These are phyloP conservation scores for Vanrija sp. DNA, from an alignment of 1,284 basidiomycete species.

Conservation along the genomic window DNA sequence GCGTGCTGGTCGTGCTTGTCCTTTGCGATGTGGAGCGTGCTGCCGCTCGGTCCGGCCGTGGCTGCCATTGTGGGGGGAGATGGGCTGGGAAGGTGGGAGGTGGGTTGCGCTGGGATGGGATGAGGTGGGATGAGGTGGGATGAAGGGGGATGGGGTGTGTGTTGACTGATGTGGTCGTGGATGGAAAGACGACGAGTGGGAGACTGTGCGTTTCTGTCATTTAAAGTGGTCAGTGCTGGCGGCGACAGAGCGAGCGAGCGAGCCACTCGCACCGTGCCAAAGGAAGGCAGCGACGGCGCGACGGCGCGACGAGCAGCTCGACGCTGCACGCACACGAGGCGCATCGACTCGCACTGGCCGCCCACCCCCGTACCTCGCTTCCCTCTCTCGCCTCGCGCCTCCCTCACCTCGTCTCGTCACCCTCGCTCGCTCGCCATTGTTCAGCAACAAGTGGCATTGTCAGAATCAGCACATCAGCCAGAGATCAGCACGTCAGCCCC, in stretches of 20 bases:
- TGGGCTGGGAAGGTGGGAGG: not conserved
- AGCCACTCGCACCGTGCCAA: not conserved
- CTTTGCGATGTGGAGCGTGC: not conserved
- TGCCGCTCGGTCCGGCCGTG: not conserved
- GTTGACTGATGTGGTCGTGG: not conserved
- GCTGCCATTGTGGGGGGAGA: conserved; percentile 2
- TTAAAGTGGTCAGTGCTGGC: too few relatives aligned
- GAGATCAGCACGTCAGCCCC: too few relatives aligned
- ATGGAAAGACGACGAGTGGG: not conserved
- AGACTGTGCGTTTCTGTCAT: not conserved
- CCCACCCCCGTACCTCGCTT: too few relatives aligned
- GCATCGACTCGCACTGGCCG: too few relatives aligned
- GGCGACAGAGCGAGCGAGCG: not conserved
- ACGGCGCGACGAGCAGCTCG: not conserved
- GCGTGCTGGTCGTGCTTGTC: conserved; percentile 1
- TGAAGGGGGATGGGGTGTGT: not conserved
- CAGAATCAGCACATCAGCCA: too few relatives aligned
- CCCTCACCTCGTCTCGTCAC: too few relatives aligned
- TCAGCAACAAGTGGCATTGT: too few relatives aligned
- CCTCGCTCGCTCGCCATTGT: too few relatives aligned
- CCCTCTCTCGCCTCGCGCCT: too few relatives aligned
- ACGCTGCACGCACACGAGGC: too few relatives aligned
- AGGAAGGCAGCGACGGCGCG: not conserved
- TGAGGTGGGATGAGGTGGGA: conserved; percentile 1
- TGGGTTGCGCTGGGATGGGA: conserved; percentile 8